Conservation (phyloP, 2,329 filamentous ascomycete genomes). For the Verticillium isaacii region DNA sequence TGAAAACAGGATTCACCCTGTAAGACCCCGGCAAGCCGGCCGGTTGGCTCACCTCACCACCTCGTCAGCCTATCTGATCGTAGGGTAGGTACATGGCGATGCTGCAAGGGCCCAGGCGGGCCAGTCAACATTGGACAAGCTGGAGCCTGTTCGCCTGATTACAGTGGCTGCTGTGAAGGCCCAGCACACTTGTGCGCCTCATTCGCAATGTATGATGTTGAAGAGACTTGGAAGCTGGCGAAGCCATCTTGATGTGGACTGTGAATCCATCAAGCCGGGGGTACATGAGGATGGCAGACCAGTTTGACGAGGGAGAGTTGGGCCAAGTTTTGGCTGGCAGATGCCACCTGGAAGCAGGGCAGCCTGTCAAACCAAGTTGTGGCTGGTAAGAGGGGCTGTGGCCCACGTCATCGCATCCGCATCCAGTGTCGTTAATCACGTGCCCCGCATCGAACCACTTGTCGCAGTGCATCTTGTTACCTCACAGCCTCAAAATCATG, state of each 20-base stretch:
- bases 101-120: not conserved
- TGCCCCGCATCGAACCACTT: not conserved
- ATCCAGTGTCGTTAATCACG: not conserved
- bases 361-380: not conserved
- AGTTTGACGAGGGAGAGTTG: not conserved
- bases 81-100: not conserved
- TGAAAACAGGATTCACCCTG: not conserved
- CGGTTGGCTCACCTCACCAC: not conserved
- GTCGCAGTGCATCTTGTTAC: too few species aligned
- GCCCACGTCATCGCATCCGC: conserved; percentile 7
- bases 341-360: not conserved
- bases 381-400: not conserved
- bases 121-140: not conserved
- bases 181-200: not conserved
- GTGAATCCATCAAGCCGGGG: not conserved
- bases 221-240: not conserved
- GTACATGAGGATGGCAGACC: not conserved
- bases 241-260: not conserved
- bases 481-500: too few species aligned
- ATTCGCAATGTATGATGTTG: not conserved
- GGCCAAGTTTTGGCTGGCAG: not conserved
- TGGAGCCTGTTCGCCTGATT: not conserved
- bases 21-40: not conserved
- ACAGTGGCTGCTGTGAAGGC: not conserved
- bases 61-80: not conserved